Conservation (phyloP, 805 yeast genomes). For the Danielia reshetovae region DNA sequence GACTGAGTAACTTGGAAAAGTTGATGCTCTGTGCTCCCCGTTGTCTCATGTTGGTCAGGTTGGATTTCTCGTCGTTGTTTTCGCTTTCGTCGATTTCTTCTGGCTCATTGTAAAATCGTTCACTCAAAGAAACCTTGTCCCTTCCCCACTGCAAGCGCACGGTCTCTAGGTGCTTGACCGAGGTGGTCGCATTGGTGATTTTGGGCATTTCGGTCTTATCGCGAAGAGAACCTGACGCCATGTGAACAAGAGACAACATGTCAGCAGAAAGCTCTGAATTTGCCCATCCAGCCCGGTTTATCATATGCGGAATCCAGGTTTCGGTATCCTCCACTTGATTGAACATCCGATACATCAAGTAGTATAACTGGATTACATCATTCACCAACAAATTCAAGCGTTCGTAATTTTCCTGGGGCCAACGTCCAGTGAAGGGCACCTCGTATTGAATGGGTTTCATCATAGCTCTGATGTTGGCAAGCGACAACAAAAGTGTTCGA, state of each 20-base stretch:
- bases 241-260: slow-evolving; percentile 25
- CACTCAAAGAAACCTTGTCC: slow-evolving; percentile 19
- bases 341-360: slow-evolving; percentile 19
- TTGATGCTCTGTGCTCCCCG: slow-evolving; percentile 18
- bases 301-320: slow-evolving; percentile 24
- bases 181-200: slow-evolving; percentile 27
- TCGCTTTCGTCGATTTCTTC: slow-evolving; percentile 1
- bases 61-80: slow-evolving; percentile 4
- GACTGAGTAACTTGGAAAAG: slow-evolving; percentile 22
- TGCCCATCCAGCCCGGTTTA: slow-evolving; percentile 29
- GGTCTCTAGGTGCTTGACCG: slow-evolving; percentile 26
- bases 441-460: slow-evolving; percentile 28
- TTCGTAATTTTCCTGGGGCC: slow-evolving; percentile 28
- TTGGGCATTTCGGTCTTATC: slow-evolving; percentile 26
- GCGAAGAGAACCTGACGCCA: slow-evolving; percentile 27
- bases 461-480: slow-evolving; percentile 19
- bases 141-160: slow-evolving; percentile 28
- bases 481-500: slow-evolving; percentile 17
- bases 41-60: slow-evolving; percentile 7
- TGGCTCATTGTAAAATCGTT: slow-evolving; percentile 19
- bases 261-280: slow-evolving; percentile 24
- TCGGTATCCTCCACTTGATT: slow-evolving; percentile 25
- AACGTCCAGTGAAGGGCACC: slow-evolving; percentile 25
- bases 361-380: slow-evolving; percentile 26
- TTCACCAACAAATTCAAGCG: slow-evolving; percentile 19